Evolutionary conservation across 352 stramenopile genomes (phyloP).

Genomic region (Paralagenidium karlingii): DNA sequence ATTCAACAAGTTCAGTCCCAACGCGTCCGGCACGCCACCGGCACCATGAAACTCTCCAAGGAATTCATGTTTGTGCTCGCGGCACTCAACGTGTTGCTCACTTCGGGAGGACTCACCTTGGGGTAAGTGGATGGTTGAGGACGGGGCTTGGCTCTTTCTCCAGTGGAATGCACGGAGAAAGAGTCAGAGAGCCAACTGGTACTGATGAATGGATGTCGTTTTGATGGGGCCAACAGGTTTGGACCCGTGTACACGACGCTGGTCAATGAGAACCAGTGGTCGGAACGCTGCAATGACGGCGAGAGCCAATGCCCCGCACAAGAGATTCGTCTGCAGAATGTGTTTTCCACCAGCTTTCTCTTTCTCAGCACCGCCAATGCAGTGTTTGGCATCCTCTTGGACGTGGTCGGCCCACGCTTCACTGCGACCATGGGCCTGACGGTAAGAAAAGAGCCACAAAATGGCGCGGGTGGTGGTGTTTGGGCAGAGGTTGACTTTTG

Average conservation of each 20-base stretch:
- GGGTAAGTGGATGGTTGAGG: conserved; percentile 11
- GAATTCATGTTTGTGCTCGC: conserved; percentile 52
- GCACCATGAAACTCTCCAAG: too few species aligned
- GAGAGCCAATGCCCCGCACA: conserved; percentile 27
- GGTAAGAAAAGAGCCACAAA: too few species aligned
- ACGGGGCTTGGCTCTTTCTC: too few species aligned
- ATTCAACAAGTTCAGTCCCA: too few species aligned
- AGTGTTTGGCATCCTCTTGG: conserved; percentile 62
- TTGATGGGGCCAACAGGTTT: conserved; percentile 20
- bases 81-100: conserved; percentile 36
- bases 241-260: conserved; percentile 60
- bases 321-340: conserved; percentile 60
- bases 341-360: conserved; percentile 68
- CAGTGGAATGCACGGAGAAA: too few species aligned
- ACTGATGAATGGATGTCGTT: not conserved
- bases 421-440: conserved; percentile 39
- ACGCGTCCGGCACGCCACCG: too few species aligned
- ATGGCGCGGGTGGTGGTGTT: too few species aligned
- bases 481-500: too few species aligned
- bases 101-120: conserved; percentile 57
- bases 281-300: conserved; percentile 26
- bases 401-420: conserved; percentile 41
- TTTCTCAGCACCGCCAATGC: conserved; percentile 70
- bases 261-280: conserved; percentile 52
- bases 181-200: not conserved